A percentile compares a stretch with the other conserved stretches of the same genome.
These are phyloP conservation scores for Chalciporus pseudorubinellus DNA, from an alignment of 768 basidiomycete genomes.

Conservation along the genomic window DNA sequence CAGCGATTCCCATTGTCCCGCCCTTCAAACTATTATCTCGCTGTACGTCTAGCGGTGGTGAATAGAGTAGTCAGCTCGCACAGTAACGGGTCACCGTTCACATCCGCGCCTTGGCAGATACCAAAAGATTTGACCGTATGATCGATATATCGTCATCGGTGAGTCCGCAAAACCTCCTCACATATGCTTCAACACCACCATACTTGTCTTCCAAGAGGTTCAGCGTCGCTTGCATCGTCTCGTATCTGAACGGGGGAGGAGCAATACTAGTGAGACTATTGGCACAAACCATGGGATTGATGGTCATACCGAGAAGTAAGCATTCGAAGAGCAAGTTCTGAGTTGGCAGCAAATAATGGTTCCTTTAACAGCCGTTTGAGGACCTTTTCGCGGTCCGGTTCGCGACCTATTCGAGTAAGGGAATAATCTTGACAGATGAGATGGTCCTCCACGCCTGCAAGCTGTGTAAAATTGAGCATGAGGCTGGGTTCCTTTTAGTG, in stretches of 20 bases:
- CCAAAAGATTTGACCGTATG: conserved; percentile 58
- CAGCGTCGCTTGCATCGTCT: conserved; percentile 76
- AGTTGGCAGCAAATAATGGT: conserved; percentile 70
- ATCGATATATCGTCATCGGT: conserved; percentile 58
- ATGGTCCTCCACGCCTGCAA: conserved; percentile 68
- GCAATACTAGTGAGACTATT: neutral
- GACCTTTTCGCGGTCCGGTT: conserved; percentile 70
- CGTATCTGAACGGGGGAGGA: conserved; percentile 43
- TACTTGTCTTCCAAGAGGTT: conserved; percentile 59
- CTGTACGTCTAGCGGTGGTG: neutral
- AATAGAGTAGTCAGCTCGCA: neutral
- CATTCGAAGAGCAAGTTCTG: conserved; percentile 79
- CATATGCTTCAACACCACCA: conserved; percentile 64
- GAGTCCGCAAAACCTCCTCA: conserved; percentile 53
- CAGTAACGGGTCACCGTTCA: conserved; percentile 8
- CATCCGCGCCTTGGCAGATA: conserved; percentile 30
- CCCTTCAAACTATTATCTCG: neutral
- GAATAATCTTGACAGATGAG: conserved; percentile 72
- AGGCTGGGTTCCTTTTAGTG: neutral
- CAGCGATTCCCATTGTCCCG: neutral
- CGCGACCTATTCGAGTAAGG: conserved; percentile 74
- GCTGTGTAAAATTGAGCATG: conserved; percentile 38
- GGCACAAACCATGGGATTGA: neutral
- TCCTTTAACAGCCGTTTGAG: conserved; percentile 67
- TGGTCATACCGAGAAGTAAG: conserved; percentile 65